These are phyloP conservation scores for Verticillium albo-atrum DNA, from an alignment of 2,329 filamentous ascomycete species.

Conservation along the genomic window DNA sequence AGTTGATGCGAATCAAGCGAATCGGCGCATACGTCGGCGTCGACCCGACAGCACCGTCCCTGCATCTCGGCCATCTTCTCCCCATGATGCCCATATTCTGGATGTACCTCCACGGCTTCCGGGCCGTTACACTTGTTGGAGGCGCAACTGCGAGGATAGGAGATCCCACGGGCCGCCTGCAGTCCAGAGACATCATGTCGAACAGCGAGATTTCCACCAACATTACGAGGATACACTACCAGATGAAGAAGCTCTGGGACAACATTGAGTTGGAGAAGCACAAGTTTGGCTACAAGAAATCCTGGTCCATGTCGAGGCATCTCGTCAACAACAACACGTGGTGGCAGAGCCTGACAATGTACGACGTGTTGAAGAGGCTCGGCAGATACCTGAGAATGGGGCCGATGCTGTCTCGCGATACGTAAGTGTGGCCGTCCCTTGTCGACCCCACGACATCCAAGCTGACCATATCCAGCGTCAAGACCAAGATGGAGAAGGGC, in stretches of 20 bases:
- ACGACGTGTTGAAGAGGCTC: slow-evolving; percentile 71
- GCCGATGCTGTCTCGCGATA: slow-evolving; percentile 83
- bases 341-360: slow-evolving; percentile 67
- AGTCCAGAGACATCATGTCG: slow-evolving; percentile 51
- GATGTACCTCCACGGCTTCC: slow-evolving; percentile 74
- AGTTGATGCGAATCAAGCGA: slow-evolving; percentile 59
- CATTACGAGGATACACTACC: slow-evolving; percentile 62
- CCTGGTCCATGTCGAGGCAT: slow-evolving; percentile 62
- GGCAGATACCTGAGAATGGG: slow-evolving; percentile 74
- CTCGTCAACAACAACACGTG: slow-evolving; percentile 81
- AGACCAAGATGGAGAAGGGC: slow-evolving; percentile 75
- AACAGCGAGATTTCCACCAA: slow-evolving; percentile 56
- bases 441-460: neutral
- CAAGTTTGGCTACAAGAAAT: slow-evolving; percentile 59
- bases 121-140: slow-evolving; percentile 63
- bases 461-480: slow-evolving; percentile 47
- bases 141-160: slow-evolving; percentile 75
- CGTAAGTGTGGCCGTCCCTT: slow-evolving; percentile 51
- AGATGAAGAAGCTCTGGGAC: slow-evolving; percentile 67
- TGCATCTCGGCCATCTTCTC: slow-evolving; percentile 77
- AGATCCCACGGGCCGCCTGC: slow-evolving; percentile 69
- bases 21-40: slow-evolving; percentile 77
- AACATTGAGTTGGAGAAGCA: slow-evolving; percentile 65
- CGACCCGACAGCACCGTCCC: slow-evolving; percentile 74
- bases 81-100: slow-evolving; percentile 82